Evolutionary conservation across 1,284 basidiomycete genomes (phyloP).

Genomic region (Trichosporon faecale): DNA sequence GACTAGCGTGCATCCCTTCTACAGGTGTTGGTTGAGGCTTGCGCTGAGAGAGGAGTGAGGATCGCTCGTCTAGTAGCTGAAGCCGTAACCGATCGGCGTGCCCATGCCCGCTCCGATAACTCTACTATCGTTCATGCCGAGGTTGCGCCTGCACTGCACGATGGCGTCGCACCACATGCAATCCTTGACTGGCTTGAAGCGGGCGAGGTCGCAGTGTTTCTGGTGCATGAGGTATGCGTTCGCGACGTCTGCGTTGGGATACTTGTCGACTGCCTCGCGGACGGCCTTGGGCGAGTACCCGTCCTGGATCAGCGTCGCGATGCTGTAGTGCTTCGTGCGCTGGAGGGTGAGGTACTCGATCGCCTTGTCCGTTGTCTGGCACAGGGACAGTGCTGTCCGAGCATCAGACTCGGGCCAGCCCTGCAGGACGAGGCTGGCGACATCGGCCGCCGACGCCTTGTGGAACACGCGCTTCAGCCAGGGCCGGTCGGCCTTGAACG

Average conservation of each 20-base stretch:
- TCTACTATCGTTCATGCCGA: background rate
- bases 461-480: conserved; percentile 10
- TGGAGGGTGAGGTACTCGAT: conserved; percentile 3
- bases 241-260: background rate
- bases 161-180: conserved; percentile 5
- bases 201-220: background rate
- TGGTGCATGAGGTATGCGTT: conserved; percentile 5
- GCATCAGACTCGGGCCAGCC: conserved; percentile 5
- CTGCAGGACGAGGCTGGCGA: background rate
- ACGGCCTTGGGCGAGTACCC: background rate
- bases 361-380: background rate
- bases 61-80: background rate
- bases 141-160: background rate
- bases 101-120: conserved; percentile 3
- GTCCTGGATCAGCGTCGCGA: conserved; percentile 4
- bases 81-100: background rate
- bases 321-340: background rate
- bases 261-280: background rate
- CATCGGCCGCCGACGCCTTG: background rate
- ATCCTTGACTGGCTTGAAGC: background rate
- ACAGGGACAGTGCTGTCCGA: background rate
- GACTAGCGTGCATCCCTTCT: background rate
- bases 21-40: too few relatives aligned
- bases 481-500: background rate
- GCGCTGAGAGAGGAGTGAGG: background rate